Percentiles rank a stretch among this genome's conserved stretches.
Conservation (phyloP, 805 yeast species). For the Barnettozyma sucrosica region DNA sequence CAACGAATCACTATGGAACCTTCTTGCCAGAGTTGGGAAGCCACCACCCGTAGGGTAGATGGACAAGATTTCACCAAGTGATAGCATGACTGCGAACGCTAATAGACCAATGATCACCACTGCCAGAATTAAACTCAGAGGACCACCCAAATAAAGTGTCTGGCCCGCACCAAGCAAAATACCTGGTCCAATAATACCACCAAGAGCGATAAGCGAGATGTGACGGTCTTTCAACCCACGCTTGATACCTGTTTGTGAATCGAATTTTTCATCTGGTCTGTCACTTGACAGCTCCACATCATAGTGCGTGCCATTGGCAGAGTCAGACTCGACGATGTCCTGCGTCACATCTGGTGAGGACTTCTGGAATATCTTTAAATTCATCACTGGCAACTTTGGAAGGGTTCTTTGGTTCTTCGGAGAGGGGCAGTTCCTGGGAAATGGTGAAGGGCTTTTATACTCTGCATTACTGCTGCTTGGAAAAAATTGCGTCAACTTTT, state of each 20-base stretch:
- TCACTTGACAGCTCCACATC: conserved; percentile 10
- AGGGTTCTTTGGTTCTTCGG: neutral
- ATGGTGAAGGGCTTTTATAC: neutral
- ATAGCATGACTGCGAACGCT: conserved; percentile 49
- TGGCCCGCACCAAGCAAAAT: conserved; percentile 48
- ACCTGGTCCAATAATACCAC: conserved; percentile 61
- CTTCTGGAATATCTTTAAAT: neutral
- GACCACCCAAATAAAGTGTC: conserved; percentile 46
- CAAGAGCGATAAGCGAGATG: conserved; percentile 44
- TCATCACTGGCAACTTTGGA: neutral
- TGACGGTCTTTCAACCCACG: conserved; percentile 47
- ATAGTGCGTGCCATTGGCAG: conserved; percentile 1
- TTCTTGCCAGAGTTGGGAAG: conserved; percentile 47
- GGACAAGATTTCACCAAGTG: conserved; percentile 54
- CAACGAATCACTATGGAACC: conserved; percentile 46
- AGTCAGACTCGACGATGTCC: neutral
- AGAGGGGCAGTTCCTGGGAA: neutral
- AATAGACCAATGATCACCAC: conserved; percentile 48
- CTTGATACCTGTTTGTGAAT: conserved; percentile 31
- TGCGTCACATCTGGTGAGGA: neutral
- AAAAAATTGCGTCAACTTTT: conserved; percentile 5
- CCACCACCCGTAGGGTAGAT: conserved; percentile 43
- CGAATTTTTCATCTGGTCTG: conserved; percentile 11
- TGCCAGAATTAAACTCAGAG: conserved; percentile 41
- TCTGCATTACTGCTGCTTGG: neutral